Base-by-base conservation (phyloP, 495 filamentous ascomycete genomes). In the Xylaria venustula region DNA sequence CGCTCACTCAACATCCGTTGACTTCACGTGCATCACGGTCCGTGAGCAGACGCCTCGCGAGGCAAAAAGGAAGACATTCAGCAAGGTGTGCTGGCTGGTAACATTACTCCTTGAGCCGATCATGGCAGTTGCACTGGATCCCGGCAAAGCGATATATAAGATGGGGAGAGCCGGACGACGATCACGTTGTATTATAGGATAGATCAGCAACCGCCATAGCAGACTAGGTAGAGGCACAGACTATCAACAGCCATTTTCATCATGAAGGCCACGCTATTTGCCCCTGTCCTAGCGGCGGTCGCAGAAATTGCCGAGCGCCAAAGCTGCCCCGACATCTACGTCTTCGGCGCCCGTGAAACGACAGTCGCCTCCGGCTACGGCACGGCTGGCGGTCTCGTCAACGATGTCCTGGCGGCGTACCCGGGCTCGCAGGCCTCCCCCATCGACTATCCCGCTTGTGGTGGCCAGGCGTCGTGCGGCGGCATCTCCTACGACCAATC, bases 311-410 rank as follows among this genome's bases (percentile, higher is more conserved):
- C 62, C 23, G 59, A 65, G 23, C 63, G 72, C n/a, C 74, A 58
- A 72, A 79, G 56, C 63, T 85, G 82, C 67, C 80, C 82, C 2
- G 60, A 73, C 34, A 75, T 87, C 53, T 86, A 88, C 63, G 74
- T 86, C 36, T 83, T 88, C 46, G 85, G 84, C 15, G 87, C 86
- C 6, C 83, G 87, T 51, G 87, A 88, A 73, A 88, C 85, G 2
- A 86, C 83, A 0, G 85, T 65, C 1, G 51, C 79, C 0, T 61
- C 76, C 19, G 85, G 85, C 7, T 87, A 79, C 64, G 85, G 85
- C 7, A 81, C 83, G 2, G 70, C 81, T 28, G 74, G 65, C 42
- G 75, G 72, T 0, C 78, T 87, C 19, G 84, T 88, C 63, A 79
- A 87, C 65, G 66, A 75, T 14, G 71, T 87, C 23, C 56, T 80